A percentile compares a stretch with the other conserved stretches of the same genome.
Evolutionary conservation across 2,329 filamentous ascomycete species (phyloP).

Genomic region (Xylogone sp.): DNA sequence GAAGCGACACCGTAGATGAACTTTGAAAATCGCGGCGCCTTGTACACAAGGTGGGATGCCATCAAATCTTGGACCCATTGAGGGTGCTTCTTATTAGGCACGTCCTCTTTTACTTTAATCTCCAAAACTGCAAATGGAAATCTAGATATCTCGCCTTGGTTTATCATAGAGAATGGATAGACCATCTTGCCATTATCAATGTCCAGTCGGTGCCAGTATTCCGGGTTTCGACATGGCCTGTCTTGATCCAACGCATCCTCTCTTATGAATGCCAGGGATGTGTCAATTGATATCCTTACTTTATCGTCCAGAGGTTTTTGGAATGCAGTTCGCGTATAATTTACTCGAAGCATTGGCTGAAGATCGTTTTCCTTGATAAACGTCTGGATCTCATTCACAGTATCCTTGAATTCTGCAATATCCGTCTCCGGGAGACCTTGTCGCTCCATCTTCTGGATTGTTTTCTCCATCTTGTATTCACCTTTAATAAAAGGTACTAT

Average conservation of each 20-base stretch:
- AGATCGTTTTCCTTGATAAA: constrained; percentile 76
- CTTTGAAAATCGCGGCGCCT: constrained; percentile 89
- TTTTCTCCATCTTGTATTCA: constrained; percentile 90
- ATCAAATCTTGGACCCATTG: constrained; percentile 91
- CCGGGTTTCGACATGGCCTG: constrained; percentile 83
- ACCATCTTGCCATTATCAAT: constrained; percentile 80
- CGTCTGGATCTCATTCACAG: constrained; percentile 72
- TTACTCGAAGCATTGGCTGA: constrained; percentile 82
- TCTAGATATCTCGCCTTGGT: constrained; percentile 83
- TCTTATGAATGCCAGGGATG: constrained; percentile 82
- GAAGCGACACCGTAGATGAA: constrained; percentile 91
- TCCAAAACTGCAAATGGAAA: constrained; percentile 92
- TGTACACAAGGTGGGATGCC: constrained; percentile 86
- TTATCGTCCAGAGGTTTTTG: constrained; percentile 91
- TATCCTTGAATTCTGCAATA: constrained; percentile 65
- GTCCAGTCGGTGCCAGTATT: constrained; percentile 86
- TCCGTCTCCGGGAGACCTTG: constrained; percentile 64
- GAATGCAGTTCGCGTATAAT: constrained; percentile 92
- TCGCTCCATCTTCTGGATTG: constrained; percentile 79
- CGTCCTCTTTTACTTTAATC: constrained; percentile 77
- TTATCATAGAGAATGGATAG: constrained; percentile 83
- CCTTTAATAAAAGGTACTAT: constrained; percentile 81
- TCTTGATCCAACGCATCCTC: constrained; percentile 73
- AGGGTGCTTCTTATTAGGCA: constrained; percentile 63
- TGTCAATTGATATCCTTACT: constrained; percentile 90